Evolutionary conservation across 2,329 filamentous ascomycete genomes (phyloP).

Genomic region (Hymenoscyphus repandus): DNA sequence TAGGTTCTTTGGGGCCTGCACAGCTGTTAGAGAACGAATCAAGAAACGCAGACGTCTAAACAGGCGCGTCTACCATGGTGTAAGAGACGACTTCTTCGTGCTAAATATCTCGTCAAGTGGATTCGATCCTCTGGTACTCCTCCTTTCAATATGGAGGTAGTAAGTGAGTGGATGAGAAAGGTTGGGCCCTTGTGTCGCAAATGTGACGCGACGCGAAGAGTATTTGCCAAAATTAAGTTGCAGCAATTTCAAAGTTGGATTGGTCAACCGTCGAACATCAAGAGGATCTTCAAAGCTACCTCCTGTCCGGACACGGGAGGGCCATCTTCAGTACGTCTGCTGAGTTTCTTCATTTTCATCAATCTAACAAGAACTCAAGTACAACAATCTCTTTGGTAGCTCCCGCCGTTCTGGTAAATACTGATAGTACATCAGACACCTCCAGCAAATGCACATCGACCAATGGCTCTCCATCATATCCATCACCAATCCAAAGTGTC

Average conservation of each 20-base stretch:
- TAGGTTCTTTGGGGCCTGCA: constrained; percentile 46
- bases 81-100: neutral
- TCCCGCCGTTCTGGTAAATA: constrained; percentile 20
- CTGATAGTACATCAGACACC: constrained; percentile 16
- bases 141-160: neutral
- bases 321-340: neutral
- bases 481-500: constrained; percentile 16
- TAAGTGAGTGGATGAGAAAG: no score
- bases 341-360: neutral
- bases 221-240: no score
- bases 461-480: constrained; percentile 25
- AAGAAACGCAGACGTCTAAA: neutral
- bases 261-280: neutral
- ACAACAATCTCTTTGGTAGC: constrained; percentile 14
- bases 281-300: neutral
- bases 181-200: no score
- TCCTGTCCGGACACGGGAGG: neutral
- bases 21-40: constrained; percentile 1
- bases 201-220: no score
- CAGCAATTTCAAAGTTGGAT: no score
- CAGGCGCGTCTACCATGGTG: neutral
- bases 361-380: constrained; percentile 17
- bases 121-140: neutral
- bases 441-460: constrained; percentile 21
- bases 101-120: neutral